These are phyloP conservation scores for Discostella stelligera DNA, from an alignment of 352 stramenopile species.

Conservation along the genomic window DNA sequence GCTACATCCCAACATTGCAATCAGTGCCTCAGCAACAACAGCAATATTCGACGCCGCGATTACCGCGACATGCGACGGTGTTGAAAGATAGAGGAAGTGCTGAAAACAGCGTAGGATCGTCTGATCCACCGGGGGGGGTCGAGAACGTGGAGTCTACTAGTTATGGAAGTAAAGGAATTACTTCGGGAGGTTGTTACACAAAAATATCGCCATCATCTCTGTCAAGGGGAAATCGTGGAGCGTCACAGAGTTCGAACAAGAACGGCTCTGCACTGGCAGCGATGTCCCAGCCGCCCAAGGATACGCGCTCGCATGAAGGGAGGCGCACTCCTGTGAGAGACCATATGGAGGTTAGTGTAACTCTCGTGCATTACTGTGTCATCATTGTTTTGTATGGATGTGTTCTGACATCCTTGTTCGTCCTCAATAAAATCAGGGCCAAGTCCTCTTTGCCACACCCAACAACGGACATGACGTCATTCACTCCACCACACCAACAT, in stretches of 20 bases:
- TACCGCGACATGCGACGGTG: constrained; percentile 23
- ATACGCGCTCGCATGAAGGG: constrained; percentile 30
- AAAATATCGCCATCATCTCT: neutral
- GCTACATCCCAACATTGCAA: neutral
- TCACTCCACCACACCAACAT: constrained; percentile 29
- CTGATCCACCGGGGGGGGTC: constrained; percentile 10
- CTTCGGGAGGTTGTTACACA: neutral
- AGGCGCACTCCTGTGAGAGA: constrained; percentile 43
- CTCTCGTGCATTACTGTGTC: neutral
- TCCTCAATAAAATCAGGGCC: constrained; percentile 27
- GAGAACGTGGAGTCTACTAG: neutral
- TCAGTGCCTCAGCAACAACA: constrained; percentile 4
- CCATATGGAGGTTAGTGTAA: constrained; percentile 27
- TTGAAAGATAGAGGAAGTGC: constrained; percentile 42
- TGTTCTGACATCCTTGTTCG: neutral
- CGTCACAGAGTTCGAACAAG: constrained; percentile 26
- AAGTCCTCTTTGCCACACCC: constrained; percentile 41
- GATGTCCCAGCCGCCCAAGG: constrained; percentile 15
- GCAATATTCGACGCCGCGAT: constrained; percentile 24
- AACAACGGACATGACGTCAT: constrained; percentile 20
- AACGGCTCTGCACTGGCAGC: neutral
- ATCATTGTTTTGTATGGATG: neutral
- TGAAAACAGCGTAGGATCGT: constrained; percentile 41
- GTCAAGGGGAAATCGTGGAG: constrained; percentile 12
- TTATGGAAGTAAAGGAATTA: neutral